Percentiles rank a stretch among this genome's conserved stretches.
Conservation (phyloP, 345 rosid species). For the Linum trigynum region DNA sequence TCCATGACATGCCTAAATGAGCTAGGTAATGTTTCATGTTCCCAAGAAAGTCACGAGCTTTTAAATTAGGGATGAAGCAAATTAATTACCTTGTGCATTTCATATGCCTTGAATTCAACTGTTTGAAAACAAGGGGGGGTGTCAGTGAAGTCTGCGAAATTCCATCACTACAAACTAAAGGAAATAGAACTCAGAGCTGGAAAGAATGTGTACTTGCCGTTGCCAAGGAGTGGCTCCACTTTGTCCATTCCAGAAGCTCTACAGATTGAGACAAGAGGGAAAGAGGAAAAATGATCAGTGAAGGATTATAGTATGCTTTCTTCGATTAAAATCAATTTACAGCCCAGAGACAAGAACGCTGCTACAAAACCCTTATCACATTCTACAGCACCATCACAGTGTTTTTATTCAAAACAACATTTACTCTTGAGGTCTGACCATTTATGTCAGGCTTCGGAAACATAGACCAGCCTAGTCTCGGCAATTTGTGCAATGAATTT, state of each 20-base stretch:
- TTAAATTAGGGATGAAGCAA: neutral
- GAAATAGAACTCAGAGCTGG: neutral
- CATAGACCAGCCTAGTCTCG: too few species aligned
- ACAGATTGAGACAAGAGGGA: constrained; percentile 11
- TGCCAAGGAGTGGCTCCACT: constrained; percentile 46
- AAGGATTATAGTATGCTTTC: too few species aligned
- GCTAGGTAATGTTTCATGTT: neutral
- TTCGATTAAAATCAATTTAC: too few species aligned
- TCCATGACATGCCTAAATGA: neutral
- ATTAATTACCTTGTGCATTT: constrained; percentile 62
- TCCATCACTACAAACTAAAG: constrained; percentile 8
- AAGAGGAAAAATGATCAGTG: constrained; percentile 6
- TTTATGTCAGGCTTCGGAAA: too few species aligned
- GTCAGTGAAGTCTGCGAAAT: constrained; percentile 8
- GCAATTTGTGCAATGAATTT: neutral
- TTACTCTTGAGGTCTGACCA: too few species aligned
- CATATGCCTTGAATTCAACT: constrained; percentile 62
- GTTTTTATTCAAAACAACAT: too few species aligned
- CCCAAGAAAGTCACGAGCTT: neutral
- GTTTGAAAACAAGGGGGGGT: constrained; percentile 14
- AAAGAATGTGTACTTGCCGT: constrained; percentile 41
- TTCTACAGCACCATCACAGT: too few species aligned
- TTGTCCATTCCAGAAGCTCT: constrained; percentile 63
- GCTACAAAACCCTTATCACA: too few species aligned
- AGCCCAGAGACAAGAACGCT: too few species aligned